These are phyloP conservation scores for Fusarium tjaetaba DNA, from an alignment of 2,329 filamentous ascomycete species.

Conservation along the genomic window DNA sequence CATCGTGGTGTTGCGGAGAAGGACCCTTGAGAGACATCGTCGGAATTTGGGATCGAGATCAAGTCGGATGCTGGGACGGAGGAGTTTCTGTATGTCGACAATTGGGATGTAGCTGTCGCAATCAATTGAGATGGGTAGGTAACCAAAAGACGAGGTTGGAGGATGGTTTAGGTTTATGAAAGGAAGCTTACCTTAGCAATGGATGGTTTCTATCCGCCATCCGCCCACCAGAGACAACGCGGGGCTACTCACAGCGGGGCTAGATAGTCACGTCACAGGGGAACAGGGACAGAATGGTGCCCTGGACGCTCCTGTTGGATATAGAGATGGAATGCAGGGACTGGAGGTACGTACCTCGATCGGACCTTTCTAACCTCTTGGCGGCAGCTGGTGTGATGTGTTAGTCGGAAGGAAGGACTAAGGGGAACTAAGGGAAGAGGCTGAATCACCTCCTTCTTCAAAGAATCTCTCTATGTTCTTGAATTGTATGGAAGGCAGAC, in stretches of 20 bases:
- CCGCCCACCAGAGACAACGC: conserved; percentile 20
- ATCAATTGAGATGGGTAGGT: background rate
- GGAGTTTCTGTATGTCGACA: conserved; percentile 13
- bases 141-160: background rate
- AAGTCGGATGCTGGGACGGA: background rate
- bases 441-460: conserved; percentile 10
- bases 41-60: background rate
- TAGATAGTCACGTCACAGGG: conserved; percentile 39
- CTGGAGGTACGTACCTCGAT: conserved; percentile 33
- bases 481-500: background rate
- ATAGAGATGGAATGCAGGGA: conserved; percentile 31
- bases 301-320: background rate
- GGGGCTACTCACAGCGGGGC: conserved; percentile 42
- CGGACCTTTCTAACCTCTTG: conserved; percentile 12
- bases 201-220: background rate
- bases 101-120: conserved; percentile 12
- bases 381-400: background rate
- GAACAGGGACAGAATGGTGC: background rate
- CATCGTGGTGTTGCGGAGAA: conserved; percentile 68
- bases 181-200: conserved; percentile 13
- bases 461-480: background rate
- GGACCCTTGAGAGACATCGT: conserved; percentile 62
- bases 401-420: conserved; percentile 19
- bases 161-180: conserved; percentile 16
- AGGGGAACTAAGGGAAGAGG: background rate